Base-by-base conservation (phyloP, 2,329 filamentous ascomycete genomes). In the Scortechinia acanthostroma region DNA sequence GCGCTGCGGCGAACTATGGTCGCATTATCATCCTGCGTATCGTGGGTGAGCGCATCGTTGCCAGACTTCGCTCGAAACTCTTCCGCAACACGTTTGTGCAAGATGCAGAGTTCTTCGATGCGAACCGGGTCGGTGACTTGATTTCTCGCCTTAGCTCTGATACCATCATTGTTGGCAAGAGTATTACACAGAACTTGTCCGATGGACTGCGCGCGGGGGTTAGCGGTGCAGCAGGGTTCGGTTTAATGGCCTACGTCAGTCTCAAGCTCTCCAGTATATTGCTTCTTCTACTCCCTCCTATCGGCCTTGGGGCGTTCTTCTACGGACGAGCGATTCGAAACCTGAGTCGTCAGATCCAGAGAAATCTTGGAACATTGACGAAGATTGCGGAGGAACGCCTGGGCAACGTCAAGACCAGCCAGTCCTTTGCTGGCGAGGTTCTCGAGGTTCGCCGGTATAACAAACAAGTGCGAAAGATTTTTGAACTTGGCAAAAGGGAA, bases 301-400 rank as follows among this genome's bases (percentile, higher is more conserved):
- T 98, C 49, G 93, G 90, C 5, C 73, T 95, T 19, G 88, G 86
- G 19, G 91, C 93, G 19, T 90, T 96, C 61, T 78, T 98, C 58
- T 97, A 96, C 53, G 93, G 93, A 48, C 79, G 91, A 51, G 76
- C 86, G 21, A 91, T 97, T 55, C 79, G 94, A 47, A 94, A 90
- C 55, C 70, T 98, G 48, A 95, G 90, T 60, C 83, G 91, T 43
- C 84, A 88, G 53, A 95, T 97, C 44, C 93, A 98, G 66, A 90
- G 89, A 68, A 95, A 94, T 53, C 69, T 98, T 13, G 93, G 93
- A 53, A 87, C 87, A 1, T 68, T 98, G 52, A 95, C 91, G 25
- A 98, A 97, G 66, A 95, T 98, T 59, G 93, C 93, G 0, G 94
- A 98, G 68, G 94, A 98, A 64, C 83, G 93, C n/a, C 70, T 98